phyloP scores from a whole-genome alignment of 768 basidiomycete genomes.

The Pleurotus eryngii region DNA sequence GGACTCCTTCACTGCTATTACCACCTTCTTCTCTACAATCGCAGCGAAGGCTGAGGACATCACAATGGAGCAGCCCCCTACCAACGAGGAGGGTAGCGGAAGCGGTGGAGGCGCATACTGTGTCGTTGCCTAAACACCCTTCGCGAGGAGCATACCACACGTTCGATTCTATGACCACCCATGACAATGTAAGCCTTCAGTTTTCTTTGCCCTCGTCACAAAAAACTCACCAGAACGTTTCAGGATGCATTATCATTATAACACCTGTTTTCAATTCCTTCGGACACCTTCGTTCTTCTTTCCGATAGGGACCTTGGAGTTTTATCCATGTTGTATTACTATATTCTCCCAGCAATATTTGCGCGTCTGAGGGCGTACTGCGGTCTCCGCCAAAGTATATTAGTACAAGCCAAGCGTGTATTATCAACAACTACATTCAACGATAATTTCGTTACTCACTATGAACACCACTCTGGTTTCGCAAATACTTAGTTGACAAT shows the following conservation, averaged over 20 bases:
- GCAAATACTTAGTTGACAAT: too few species aligned
- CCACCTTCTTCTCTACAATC: constrained; percentile 9
- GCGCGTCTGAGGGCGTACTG: constrained; percentile 3
- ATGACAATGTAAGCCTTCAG: background rate
- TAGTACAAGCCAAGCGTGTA: background rate
- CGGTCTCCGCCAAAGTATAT: background rate
- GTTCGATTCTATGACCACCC: background rate
- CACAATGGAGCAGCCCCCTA: constrained; percentile 5
- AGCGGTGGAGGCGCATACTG: constrained; percentile 6
- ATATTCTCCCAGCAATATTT: background rate
- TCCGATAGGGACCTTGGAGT: background rate
- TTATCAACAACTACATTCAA: background rate
- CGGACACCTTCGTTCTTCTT: background rate
- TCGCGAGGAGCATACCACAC: background rate
- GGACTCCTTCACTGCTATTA: constrained; percentile 6
- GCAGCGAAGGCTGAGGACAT: constrained; percentile 1
- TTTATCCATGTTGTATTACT: background rate
- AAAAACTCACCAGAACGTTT: background rate
- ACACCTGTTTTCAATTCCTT: too few species aligned
- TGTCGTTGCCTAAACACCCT: constrained; percentile 6
- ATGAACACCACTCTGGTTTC: background rate
- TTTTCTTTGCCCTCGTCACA: background rate
- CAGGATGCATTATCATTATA: constrained; percentile 1
- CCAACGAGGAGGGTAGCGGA: constrained; percentile 5
- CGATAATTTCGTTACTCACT: background rate